A percentile compares a stretch with the other conserved stretches of the same genome.
Conservation (phyloP, 179 eudicot species). For the Gypsophila paniculata region DNA sequence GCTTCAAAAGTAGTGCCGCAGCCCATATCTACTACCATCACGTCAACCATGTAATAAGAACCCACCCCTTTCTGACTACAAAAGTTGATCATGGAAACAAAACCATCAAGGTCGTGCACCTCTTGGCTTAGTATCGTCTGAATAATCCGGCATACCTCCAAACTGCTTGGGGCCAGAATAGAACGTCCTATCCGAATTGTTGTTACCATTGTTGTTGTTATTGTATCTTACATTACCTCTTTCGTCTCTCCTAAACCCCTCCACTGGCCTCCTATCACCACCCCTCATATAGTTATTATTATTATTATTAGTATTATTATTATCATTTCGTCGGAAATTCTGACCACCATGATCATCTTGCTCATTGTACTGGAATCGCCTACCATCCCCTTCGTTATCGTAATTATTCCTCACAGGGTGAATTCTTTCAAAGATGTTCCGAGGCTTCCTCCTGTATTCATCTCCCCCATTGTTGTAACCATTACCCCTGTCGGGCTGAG, state of each 20-base stretch:
- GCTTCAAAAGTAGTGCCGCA: not conserved
- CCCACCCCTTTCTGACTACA: not conserved
- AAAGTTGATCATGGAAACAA: not conserved
- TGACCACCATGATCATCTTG: constrained; percentile 31
- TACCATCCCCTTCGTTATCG: constrained; percentile 32
- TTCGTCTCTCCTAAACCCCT: constrained; percentile 38
- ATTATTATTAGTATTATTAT: constrained; percentile 14
- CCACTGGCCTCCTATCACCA: constrained; percentile 31
- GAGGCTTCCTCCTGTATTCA: constrained; percentile 39
- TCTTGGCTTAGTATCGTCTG: constrained; percentile 27
- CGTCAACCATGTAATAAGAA: not conserved
- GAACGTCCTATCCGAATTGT: constrained; percentile 27
- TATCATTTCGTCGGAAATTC: constrained; percentile 24
- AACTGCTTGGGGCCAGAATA: constrained; percentile 28
- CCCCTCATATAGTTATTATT: constrained; percentile 19
- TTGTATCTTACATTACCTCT: constrained; percentile 26
- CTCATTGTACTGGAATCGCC: constrained; percentile 46
- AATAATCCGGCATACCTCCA: constrained; percentile 32
- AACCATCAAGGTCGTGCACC: constrained; percentile 18
- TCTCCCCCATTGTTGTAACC: constrained; percentile 27
- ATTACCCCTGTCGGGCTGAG: constrained; percentile 38
- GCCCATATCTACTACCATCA: not conserved
- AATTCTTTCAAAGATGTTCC: constrained; percentile 38
- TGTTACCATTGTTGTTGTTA: constrained; percentile 1
- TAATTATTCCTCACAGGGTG: constrained; percentile 34